Evolutionary conservation across 1,284 basidiomycete species (phyloP).

Genomic region (Erythrobasidium hasegawianum): DNA sequence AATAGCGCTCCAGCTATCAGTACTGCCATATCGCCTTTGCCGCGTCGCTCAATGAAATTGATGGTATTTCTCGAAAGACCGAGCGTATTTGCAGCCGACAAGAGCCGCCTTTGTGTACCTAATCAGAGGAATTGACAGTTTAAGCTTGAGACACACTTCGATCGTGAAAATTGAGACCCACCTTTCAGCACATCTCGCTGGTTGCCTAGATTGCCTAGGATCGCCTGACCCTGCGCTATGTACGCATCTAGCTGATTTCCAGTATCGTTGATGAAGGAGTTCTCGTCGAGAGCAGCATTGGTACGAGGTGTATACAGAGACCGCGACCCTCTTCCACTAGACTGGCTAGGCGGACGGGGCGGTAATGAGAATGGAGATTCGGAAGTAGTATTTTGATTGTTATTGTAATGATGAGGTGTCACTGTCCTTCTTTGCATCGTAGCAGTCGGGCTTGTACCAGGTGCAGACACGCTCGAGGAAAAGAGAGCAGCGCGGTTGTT

Average conservation of each 20-base stretch:
- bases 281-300: conserved; percentile 72
- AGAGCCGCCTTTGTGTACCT: conserved; percentile 70
- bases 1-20: conserved; percentile 76
- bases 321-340: not conserved
- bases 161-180: conserved; percentile 29
- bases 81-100: conserved; percentile 85
- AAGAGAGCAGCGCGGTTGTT: conserved; percentile 46
- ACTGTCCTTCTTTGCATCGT: conserved; percentile 20
- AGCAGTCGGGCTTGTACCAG: conserved; percentile 1
- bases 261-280: conserved; percentile 76
- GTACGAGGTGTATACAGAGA: conserved; percentile 36
- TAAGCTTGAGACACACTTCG: not conserved
- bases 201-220: conserved; percentile 81
- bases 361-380: conserved; percentile 27
- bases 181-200: conserved; percentile 85
- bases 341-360: conserved; percentile 21
- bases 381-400: conserved; percentile 2
- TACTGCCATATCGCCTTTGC: conserved; percentile 82
- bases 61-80: conserved; percentile 88
- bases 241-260: conserved; percentile 79
- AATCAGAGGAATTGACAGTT: not conserved
- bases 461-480: conserved; percentile 31
- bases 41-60: conserved; percentile 87
- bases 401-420: conserved; percentile 6
- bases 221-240: conserved; percentile 80